These are phyloP conservation scores for Dendryphion nanum DNA, from an alignment of 2,329 filamentous ascomycete genomes.

Conservation along the genomic window DNA sequence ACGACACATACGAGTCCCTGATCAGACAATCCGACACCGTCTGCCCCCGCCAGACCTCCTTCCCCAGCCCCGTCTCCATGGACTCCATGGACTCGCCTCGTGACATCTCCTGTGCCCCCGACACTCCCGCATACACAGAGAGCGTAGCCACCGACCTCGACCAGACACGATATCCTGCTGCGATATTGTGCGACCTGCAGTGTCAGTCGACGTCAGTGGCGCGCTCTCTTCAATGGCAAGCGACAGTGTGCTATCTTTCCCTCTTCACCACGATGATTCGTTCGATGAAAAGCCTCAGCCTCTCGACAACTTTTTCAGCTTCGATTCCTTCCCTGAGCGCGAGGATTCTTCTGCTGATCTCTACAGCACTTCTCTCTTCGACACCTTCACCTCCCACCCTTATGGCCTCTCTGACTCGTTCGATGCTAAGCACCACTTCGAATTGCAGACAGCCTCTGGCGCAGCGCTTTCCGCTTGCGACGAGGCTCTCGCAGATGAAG, in stretches of 20 bases:
- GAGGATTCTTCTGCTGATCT: conserved; percentile 31
- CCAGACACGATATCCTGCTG: conserved; percentile 99
- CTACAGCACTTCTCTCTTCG: conserved; percentile 21
- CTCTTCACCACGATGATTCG: conserved; percentile 38
- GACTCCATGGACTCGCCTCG: conserved; percentile 40
- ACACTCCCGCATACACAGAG: conserved; percentile 41
- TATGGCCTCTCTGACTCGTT: conserved; percentile 38
- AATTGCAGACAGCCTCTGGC: conserved; percentile 48
- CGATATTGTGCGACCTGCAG: conserved; percentile 99
- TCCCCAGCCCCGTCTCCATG: conserved; percentile 37
- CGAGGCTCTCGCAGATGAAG: conserved; percentile 46
- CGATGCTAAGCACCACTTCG: conserved; percentile 42
- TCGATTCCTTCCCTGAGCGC: conserved; percentile 22
- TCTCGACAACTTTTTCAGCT: conserved; percentile 16
- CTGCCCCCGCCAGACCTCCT: conserved; percentile 34
- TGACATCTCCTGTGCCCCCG: conserved; percentile 37
- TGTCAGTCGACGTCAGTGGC: conserved; percentile 74
- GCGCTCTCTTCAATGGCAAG: conserved; percentile 20
- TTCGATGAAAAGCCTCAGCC: conserved; percentile 40
- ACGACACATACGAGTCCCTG: conserved; percentile 16
- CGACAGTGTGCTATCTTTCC: conserved; percentile 36
- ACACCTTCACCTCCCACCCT: conserved; percentile 21
- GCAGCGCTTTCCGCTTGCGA: conserved; percentile 47
- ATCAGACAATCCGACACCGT: conserved; percentile 22
- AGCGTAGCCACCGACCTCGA: conserved; percentile 64